phyloP scores from a whole-genome alignment of 768 basidiomycete genomes.

The Auriscalpium vulgare region DNA sequence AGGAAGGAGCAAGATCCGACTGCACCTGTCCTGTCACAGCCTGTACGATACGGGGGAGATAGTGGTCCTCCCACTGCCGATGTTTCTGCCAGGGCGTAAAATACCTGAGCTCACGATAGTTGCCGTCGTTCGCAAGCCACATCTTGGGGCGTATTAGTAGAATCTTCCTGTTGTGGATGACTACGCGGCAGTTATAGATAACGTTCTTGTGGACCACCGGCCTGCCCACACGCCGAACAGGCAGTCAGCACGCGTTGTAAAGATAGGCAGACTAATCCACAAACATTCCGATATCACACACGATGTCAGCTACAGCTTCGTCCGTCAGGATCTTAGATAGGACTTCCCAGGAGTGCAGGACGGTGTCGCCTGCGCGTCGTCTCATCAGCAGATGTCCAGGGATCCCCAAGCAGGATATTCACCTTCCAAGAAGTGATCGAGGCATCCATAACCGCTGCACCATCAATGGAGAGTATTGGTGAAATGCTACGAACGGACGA shows the following conservation, averaged over 20 bases:
- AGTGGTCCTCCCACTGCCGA: conserved; percentile 85
- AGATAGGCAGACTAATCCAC: neutral
- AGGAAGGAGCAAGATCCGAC: neutral
- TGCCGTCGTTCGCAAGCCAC: conserved; percentile 99
- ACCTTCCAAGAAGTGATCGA: conserved; percentile 98
- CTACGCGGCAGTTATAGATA: conserved; percentile 92
- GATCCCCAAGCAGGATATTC: neutral
- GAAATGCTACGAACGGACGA: conserved; percentile 7
- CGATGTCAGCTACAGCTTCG: conserved; percentile 72
- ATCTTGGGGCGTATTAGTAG: conserved; percentile 96
- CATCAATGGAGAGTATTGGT: neutral
- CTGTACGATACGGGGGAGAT: conserved; percentile 83
- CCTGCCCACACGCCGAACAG: conserved; percentile 38
- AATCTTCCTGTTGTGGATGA: conserved; percentile 81
- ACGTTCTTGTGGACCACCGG: conserved; percentile 97
- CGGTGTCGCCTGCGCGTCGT: conserved; percentile 71
- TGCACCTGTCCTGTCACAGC: conserved; percentile 80
- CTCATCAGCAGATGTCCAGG: no score
- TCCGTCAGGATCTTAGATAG: conserved; percentile 83
- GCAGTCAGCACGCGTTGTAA: neutral
- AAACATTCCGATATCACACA: conserved; percentile 96
- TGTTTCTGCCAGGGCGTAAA: conserved; percentile 96
- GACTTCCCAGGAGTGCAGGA: conserved; percentile 96
- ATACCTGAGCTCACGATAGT: conserved; percentile 76
- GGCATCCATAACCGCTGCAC: conserved; percentile 87